These are phyloP conservation scores for Durotheca rogersii DNA, from an alignment of 495 filamentous ascomycete species.

Conservation along the genomic window DNA sequence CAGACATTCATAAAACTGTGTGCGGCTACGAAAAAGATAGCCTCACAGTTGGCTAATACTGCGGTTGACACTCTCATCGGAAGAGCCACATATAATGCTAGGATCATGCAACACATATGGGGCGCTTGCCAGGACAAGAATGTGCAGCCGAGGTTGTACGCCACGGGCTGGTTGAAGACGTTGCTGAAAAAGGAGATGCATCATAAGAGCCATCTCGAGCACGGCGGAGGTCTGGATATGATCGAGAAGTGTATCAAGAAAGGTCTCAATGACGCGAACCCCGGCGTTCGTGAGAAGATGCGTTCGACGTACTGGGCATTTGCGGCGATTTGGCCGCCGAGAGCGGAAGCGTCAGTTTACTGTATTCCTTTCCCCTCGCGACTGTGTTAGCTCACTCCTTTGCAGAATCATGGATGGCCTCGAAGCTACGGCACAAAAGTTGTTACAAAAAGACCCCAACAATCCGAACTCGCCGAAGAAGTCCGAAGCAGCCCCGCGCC, in stretches of 20 bases:
- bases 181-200: conserved; percentile 74
- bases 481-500: conserved; percentile 48
- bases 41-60: conserved; percentile 71
- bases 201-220: conserved; percentile 79
- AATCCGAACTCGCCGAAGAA: conserved; percentile 71
- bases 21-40: conserved; percentile 85
- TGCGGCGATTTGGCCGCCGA: conserved; percentile 70
- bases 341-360: conserved; percentile 65
- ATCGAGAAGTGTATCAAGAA: conserved; percentile 88
- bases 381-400: conserved; percentile 7
- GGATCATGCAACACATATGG: conserved; percentile 81
- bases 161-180: conserved; percentile 79
- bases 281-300: conserved; percentile 79
- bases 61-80: conserved; percentile 75
- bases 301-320: conserved; percentile 84
- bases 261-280: conserved; percentile 82
- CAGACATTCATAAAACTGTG: conserved; percentile 87
- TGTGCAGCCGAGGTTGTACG: conserved; percentile 74
- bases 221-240: conserved; percentile 74
- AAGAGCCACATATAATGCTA: conserved; percentile 72
- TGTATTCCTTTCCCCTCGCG: conserved; percentile 36
- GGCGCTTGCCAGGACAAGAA: conserved; percentile 88
- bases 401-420: conserved; percentile 69
- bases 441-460: conserved; percentile 74
- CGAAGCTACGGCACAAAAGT: conserved; percentile 68